These are phyloP conservation scores for Takashimella tepidaria DNA, from an alignment of 1,284 basidiomycete genomes.

Conservation along the genomic window DNA sequence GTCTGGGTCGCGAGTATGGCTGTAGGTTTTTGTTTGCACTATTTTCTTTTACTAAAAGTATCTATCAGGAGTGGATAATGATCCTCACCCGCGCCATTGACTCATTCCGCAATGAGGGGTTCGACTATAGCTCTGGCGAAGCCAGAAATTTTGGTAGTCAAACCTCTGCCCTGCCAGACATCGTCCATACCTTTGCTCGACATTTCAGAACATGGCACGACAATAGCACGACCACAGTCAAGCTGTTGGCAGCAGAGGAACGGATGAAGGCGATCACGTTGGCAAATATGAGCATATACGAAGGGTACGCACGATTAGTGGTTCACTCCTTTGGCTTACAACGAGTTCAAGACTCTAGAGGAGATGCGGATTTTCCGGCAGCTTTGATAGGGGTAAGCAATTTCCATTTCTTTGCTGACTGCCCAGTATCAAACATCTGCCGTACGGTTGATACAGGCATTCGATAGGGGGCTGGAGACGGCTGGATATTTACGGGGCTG, in stretches of 20 bases:
- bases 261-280: not conserved
- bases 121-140: not conserved
- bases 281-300: conserved; percentile 10
- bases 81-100: conserved; percentile 24
- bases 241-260: not conserved
- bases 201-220: conserved; percentile 25
- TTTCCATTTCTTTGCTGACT: not conserved
- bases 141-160: not conserved
- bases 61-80: conserved; percentile 27
- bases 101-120: conserved; percentile 13
- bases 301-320: conserved; percentile 27
- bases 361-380: conserved; percentile 9
- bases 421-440: conserved; percentile 24
- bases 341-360: conserved; percentile 10
- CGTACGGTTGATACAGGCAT: conserved; percentile 21
- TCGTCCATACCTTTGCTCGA: conserved; percentile 15
- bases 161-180: conserved; percentile 8
- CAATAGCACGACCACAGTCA: not conserved
- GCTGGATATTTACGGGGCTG: conserved; percentile 17
- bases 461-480: conserved; percentile 17
- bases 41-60: not conserved
- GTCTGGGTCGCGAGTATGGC: conserved; percentile 20
- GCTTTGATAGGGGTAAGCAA: conserved; percentile 25
- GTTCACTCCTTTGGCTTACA: conserved; percentile 27
- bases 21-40: conserved; percentile 13